A percentile compares a stretch with the other conserved stretches of the same genome.
These are phyloP conservation scores for Pontederia paniculata DNA, from an alignment of 176 grass and related monocot species.

Conservation along the genomic window DNA sequence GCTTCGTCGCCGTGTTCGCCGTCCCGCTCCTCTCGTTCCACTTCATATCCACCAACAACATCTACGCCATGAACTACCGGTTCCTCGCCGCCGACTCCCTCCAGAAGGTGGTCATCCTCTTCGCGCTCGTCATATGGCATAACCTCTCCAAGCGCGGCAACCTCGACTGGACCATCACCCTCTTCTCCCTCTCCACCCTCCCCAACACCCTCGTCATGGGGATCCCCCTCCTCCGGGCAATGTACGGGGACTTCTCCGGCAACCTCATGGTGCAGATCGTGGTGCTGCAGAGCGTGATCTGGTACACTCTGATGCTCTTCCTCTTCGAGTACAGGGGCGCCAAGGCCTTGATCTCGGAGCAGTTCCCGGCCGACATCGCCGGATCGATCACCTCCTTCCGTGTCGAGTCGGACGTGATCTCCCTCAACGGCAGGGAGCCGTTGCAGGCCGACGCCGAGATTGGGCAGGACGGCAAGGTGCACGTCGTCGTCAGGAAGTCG, in stretches of 20 bases:
- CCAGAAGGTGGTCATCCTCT: constrained; percentile 78
- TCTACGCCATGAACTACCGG: constrained; percentile 86
- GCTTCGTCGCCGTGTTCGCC: constrained; percentile 96
- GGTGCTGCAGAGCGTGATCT: constrained; percentile 90
- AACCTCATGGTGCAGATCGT: constrained; percentile 95
- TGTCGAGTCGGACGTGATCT: constrained; percentile 87
- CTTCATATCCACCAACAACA: constrained; percentile 89
- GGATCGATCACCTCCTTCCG: constrained; percentile 82
- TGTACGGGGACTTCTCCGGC: constrained; percentile 94
- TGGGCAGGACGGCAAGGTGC: constrained; percentile 56
- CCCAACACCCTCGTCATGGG: constrained; percentile 99
- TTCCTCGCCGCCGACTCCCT: constrained; percentile 92
- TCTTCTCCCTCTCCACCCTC: constrained; percentile 90
- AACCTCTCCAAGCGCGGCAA: constrained; percentile 36
- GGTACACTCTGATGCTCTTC: constrained; percentile 99
- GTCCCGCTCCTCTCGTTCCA: constrained; percentile 95
- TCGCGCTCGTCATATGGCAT: constrained; percentile 66
- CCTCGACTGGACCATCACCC: constrained; percentile 92
- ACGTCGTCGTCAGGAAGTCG: constrained; percentile 25
- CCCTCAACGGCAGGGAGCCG: constrained; percentile 74
- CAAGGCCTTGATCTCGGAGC: constrained; percentile 90
- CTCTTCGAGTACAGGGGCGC: constrained; percentile 98
- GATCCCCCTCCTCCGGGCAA: constrained; percentile 82
- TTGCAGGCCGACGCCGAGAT: constrained; percentile 93
- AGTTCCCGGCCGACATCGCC: constrained; percentile 82